phyloP scores from a whole-genome alignment of 495 filamentous ascomycete genomes.

The Talaromyces adpressus region DNA sequence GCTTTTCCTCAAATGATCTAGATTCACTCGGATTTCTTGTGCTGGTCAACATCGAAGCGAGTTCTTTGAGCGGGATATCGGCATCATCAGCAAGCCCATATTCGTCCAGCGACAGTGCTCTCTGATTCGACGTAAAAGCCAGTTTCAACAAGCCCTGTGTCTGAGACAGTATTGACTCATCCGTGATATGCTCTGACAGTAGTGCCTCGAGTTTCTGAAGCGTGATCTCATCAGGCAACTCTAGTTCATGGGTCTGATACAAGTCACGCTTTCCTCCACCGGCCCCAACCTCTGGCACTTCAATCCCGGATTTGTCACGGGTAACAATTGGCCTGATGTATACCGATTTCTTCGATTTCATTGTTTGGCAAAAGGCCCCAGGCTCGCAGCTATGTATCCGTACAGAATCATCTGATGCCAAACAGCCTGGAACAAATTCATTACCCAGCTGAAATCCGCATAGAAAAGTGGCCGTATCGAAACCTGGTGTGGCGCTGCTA shows the following conservation, averaged over 20 bases:
- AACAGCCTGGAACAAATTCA: constrained; percentile 53
- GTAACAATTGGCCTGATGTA: constrained; percentile 72
- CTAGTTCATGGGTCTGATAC: constrained; percentile 56
- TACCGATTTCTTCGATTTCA: constrained; percentile 51
- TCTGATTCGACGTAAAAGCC: constrained; percentile 28
- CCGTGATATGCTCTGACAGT: constrained; percentile 35
- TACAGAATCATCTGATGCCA: constrained; percentile 57
- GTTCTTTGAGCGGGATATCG: constrained; percentile 37
- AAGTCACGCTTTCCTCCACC: constrained; percentile 77
- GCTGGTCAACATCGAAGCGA: constrained; percentile 20
- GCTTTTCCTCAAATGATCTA: constrained; percentile 1
- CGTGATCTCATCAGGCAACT: constrained; percentile 39
- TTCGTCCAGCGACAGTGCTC: constrained; percentile 31
- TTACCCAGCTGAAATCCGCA: constrained; percentile 77
- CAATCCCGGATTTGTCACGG: constrained; percentile 42
- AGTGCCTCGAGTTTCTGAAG: constrained; percentile 40
- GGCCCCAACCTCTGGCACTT: constrained; percentile 65
- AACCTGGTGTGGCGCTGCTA: constrained; percentile 19
- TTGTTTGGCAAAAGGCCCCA: constrained; percentile 53
- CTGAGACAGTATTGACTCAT: constrained; percentile 23
- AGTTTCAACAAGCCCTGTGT: constrained; percentile 24
- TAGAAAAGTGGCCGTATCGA: constrained; percentile 57
- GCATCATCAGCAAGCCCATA: constrained; percentile 31
- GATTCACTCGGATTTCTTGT: background rate
- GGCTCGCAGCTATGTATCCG: constrained; percentile 86